Base-by-base conservation (phyloP, 2,329 filamentous ascomycete species). In the Chaetoscypha palmicola region DNA sequence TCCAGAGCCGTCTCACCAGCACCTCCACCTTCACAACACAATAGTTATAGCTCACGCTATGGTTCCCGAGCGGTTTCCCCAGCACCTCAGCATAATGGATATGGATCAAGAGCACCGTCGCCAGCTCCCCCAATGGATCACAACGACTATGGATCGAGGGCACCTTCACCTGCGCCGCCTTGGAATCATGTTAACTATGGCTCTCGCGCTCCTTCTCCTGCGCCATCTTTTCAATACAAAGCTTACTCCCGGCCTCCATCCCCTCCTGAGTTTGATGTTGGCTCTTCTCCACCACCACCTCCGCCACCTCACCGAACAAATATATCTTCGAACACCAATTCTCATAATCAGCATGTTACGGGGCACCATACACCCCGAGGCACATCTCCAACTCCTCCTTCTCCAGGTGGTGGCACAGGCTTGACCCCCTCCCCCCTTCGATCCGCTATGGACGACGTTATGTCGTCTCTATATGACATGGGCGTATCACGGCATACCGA, bases 381-480 rank as follows among this genome's bases (percentile, higher is more conserved):
- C 50, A 70, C 71, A 5, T 86, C 85, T 1, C 82, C 83, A 0
- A 72, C 69, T 26, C 82, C 81, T 2, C 79, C 79, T 3, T 89
- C 87, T 4, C 80, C 85, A 2, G 77, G 73, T 35, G 77, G 73
- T 35, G 69, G 70, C 30, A 77, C 73, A 34, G 80, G 79, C 1
- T 69, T 86, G 62, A 98, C 92, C 0, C 92, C 92, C 1, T 97
- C 92, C 2, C 92, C 92, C 0, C 69, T 98, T 2, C 77, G 92
- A 47, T 88, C 90, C 63, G 92, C 92, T 1, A 98, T 98, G 89
- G 91, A 97, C 60, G 91, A 94, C 64, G 90, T 98, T 3, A 96
- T 97, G 79, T 88, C 92, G 53, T 94, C 92, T 44, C 67, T 98
- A 33, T 83, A 94, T 60, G 89, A 90, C 48, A 86, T 98, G 71